Conservation (phyloP, 140 eudicot genomes). For the Erigeron philadelphicus region DNA sequence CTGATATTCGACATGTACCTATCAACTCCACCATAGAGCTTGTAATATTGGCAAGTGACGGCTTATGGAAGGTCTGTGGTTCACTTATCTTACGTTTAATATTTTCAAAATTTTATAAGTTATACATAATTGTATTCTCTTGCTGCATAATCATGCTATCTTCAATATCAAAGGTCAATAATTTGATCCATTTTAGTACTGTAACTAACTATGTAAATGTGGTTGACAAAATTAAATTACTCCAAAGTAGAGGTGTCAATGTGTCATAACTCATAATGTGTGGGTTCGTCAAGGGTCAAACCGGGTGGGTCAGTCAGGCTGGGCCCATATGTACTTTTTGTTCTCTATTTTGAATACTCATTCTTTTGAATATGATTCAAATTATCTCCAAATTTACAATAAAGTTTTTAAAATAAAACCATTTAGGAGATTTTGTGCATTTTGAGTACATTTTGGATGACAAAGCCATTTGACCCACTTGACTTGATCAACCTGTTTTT, state of each 20-base stretch:
- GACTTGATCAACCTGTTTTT: not conserved
- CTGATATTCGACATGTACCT: slow-evolving; percentile 61
- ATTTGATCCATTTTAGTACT: too few relatives aligned
- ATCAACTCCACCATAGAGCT: slow-evolving; percentile 54
- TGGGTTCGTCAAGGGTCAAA: not conserved
- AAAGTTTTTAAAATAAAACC: not conserved
- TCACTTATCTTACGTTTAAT: not conserved
- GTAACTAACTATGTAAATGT: not conserved
- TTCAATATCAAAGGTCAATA: too few relatives aligned
- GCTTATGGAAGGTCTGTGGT: slow-evolving; percentile 76
- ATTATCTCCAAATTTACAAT: not conserved
- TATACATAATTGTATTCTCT: too few relatives aligned
- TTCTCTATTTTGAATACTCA: not conserved
- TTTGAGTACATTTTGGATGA: not conserved
- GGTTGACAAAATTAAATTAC: not conserved
- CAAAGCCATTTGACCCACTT: not conserved
- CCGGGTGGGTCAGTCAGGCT: not conserved
- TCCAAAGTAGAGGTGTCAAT: not conserved
- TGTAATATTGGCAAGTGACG: slow-evolving; percentile 84
- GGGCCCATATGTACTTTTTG: not conserved
- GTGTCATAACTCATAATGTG: too few relatives aligned
- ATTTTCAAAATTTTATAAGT: too few relatives aligned
- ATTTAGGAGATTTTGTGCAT: not conserved
- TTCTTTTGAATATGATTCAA: not conserved
- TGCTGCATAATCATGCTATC: too few relatives aligned